Evolutionary conservation across 1,284 basidiomycete species (phyloP).

Genomic region (Meripilus lineatus): DNA sequence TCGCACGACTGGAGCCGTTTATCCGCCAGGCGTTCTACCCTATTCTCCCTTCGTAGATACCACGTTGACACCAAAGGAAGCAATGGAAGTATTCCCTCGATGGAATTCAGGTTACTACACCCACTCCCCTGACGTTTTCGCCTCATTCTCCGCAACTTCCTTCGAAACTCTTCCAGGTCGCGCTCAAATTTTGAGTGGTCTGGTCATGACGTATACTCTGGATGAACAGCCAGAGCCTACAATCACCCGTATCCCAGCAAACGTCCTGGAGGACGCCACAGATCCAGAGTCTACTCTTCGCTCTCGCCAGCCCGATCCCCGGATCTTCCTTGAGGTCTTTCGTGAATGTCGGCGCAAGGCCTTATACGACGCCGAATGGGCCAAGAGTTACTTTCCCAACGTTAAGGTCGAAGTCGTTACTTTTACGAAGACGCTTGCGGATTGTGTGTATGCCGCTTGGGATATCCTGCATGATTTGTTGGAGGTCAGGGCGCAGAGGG

Average conservation of each 20-base stretch:
- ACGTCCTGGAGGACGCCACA: neutral
- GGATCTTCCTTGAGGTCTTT: neutral
- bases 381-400: neutral
- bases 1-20: too few relatives aligned
- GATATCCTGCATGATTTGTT: neutral
- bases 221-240: neutral
- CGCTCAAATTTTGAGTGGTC: neutral
- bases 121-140: neutral
- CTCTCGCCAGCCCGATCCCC: neutral
- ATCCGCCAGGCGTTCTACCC: too few relatives aligned
- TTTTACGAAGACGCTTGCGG: neutral
- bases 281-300: neutral
- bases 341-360: too few relatives aligned
- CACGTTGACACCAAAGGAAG: too few relatives aligned
- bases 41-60: too few relatives aligned
- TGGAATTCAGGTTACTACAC: constrained; percentile 1
- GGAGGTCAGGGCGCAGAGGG: neutral
- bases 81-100: too few relatives aligned
- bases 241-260: neutral
- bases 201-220: neutral
- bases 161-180: neutral
- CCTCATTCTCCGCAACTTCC: neutral
- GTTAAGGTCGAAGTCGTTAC: neutral
- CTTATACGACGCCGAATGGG: too few relatives aligned
- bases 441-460: neutral